Percentiles rank a stretch among this genome's conserved stretches.
Conservation (phyloP, 148 eudicot species). For the Simmondsia chinensis region DNA sequence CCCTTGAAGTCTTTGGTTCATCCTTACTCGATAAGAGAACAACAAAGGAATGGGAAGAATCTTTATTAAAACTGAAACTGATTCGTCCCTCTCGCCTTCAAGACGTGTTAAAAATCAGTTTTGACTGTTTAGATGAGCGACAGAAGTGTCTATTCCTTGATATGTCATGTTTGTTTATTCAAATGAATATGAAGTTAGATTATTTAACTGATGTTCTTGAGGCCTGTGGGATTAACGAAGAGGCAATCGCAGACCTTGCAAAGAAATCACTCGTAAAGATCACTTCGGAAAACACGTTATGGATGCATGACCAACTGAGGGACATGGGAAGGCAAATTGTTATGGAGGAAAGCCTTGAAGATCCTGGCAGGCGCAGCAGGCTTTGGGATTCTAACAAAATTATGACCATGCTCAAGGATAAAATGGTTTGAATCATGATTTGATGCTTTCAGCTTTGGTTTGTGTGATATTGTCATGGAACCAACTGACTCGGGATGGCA, state of each 20-base stretch:
- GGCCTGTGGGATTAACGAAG: conserved; percentile 43
- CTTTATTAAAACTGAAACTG: conserved; percentile 19
- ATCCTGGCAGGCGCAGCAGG: conserved; percentile 38
- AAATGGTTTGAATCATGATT: conserved; percentile 20
- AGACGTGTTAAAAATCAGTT: conserved; percentile 39
- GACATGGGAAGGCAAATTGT: conserved; percentile 74
- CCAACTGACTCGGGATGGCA: too few species aligned
- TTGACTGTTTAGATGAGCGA: conserved; percentile 33
- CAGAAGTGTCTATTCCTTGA: conserved; percentile 46
- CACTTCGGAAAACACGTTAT: conserved; percentile 12
- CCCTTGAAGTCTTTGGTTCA: conserved; percentile 65
- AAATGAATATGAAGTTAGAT: conserved; percentile 20
- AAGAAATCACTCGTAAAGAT: conserved; percentile 45
- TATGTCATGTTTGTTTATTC: conserved; percentile 51
- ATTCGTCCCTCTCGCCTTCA: conserved; percentile 34
- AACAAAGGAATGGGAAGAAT: conserved; percentile 36
- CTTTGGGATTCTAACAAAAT: conserved; percentile 38
- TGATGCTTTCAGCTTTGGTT: too few species aligned
- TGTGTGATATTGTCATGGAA: too few species aligned
- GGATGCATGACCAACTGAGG: conserved; percentile 70
- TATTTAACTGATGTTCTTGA: conserved; percentile 30
- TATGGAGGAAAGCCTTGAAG: conserved; percentile 12
- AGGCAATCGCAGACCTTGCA: conserved; percentile 28
- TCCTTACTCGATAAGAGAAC: conserved; percentile 32
- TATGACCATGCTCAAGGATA: conserved; percentile 16